Percentiles rank a stretch among this genome's conserved stretches.
Evolutionary conservation across 2,329 filamentous ascomycete genomes (phyloP).

Genomic region (Ramularia collo-cygni): DNA sequence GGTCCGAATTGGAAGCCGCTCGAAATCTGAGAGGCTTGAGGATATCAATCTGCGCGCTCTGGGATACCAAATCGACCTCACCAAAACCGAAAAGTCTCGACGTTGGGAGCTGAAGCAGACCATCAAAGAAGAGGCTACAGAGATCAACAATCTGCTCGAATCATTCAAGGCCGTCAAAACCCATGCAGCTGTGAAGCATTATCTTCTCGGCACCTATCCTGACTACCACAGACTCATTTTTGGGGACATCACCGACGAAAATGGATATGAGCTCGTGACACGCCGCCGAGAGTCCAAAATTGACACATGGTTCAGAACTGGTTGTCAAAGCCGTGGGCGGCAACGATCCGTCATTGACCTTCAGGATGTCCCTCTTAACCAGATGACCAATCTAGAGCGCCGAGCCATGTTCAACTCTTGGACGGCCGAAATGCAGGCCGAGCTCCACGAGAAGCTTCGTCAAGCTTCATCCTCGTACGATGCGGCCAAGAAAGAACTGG

Average conservation of each 20-base stretch:
- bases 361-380: background rate
- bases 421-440: constrained; percentile 5
- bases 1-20: constrained; percentile 56
- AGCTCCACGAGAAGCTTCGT: constrained; percentile 10
- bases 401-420: constrained; percentile 6
- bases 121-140: constrained; percentile 14
- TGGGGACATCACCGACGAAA: constrained; percentile 4
- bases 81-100: constrained; percentile 34
- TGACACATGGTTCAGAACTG: constrained; percentile 9
- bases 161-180: constrained; percentile 3
- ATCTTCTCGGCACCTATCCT: constrained; percentile 16
- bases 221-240: constrained; percentile 19
- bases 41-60: constrained; percentile 45
- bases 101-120: constrained; percentile 24
- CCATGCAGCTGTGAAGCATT: constrained; percentile 4
- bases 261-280: constrained; percentile 21
- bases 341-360: constrained; percentile 4
- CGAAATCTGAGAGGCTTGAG: constrained; percentile 48
- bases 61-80: constrained; percentile 27
- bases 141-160: constrained; percentile 15
- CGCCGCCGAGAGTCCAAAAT: background rate
- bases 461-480: constrained; percentile 7
- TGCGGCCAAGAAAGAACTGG: constrained; percentile 1
- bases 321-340: background rate
- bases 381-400: constrained; percentile 9